A percentile compares a stretch with the other conserved stretches of the same genome.
These are phyloP conservation scores for Ogataea corticis DNA, from an alignment of 805 yeast genomes.

Conservation along the genomic window DNA sequence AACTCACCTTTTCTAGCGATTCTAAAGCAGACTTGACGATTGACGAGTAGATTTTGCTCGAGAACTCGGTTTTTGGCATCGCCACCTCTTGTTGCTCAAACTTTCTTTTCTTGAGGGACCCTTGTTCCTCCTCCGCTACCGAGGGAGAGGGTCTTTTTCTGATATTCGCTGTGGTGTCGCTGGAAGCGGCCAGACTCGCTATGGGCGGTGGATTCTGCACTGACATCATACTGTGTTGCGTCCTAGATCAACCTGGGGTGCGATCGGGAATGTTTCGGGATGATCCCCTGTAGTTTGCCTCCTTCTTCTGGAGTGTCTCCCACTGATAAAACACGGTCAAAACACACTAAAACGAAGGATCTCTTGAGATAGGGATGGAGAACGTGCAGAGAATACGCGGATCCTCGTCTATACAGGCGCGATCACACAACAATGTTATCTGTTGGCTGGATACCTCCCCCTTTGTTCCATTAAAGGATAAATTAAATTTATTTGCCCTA, in stretches of 20 bases:
- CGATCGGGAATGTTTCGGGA: not conserved
- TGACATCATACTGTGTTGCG: constrained; percentile 21
- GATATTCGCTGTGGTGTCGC: constrained; percentile 10
- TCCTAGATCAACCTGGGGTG: no score
- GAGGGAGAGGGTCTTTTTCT: constrained; percentile 1
- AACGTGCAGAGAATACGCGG: no score
- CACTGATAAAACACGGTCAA: no score
- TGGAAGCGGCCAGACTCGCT: constrained; percentile 2
- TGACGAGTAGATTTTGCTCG: constrained; percentile 29
- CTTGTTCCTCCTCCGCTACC: not conserved
- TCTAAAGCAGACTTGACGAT: constrained; percentile 69
- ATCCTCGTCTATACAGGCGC: no score
- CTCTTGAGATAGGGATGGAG: no score
- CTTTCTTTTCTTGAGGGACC: not conserved
- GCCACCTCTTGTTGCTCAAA: not conserved
- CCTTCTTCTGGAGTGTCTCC: no score
- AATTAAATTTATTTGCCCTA: constrained; percentile 1
- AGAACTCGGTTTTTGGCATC: constrained; percentile 17
- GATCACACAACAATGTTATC: not conserved
- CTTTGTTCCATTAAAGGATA: not conserved
- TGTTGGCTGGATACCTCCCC: not conserved
- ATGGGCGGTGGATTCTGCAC: constrained; percentile 20
- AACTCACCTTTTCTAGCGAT: constrained; percentile 58
- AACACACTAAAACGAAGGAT: no score
- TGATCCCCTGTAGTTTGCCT: no score